Percentiles rank a stretch among this genome's conserved stretches.
These are phyloP conservation scores for Penicillium malachiteum DNA, from an alignment of 495 filamentous ascomycete species.

Conservation along the genomic window DNA sequence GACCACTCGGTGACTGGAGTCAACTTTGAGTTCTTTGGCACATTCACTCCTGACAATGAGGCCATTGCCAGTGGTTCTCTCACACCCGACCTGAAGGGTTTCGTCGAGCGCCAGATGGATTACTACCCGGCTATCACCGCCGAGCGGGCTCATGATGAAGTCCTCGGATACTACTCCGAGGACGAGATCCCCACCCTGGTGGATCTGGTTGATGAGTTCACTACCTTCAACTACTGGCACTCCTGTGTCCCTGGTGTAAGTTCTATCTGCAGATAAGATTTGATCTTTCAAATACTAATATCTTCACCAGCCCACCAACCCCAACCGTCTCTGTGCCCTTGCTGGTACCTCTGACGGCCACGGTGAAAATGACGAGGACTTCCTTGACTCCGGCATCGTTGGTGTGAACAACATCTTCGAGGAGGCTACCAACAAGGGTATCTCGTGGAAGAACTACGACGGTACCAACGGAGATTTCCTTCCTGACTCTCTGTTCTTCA, in stretches of 20 bases:
- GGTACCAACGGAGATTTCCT: conserved; percentile 37
- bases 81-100: conserved; percentile 40
- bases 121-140: conserved; percentile 30
- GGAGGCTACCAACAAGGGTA: conserved; percentile 38
- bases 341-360: conserved; percentile 50
- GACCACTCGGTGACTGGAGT: conserved; percentile 50
- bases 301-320: conserved; percentile 44
- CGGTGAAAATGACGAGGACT: conserved; percentile 46
- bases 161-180: conserved; percentile 53
- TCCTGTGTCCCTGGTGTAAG: conserved; percentile 49
- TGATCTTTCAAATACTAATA: conserved; percentile 8
- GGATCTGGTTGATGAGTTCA: conserved; percentile 49
- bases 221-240: conserved; percentile 55
- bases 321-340: conserved; percentile 47
- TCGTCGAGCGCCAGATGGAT: conserved; percentile 47
- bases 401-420: conserved; percentile 47
- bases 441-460: conserved; percentile 54
- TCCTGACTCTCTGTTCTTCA: conserved; percentile 40
- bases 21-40: conserved; percentile 53
- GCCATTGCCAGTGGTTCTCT: conserved; percentile 36
- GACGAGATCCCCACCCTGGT: conserved; percentile 48
- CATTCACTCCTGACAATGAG: conserved; percentile 42
- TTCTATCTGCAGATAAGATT: background rate
- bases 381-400: conserved; percentile 38
- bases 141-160: conserved; percentile 40